Percentiles rank a stretch among this genome's conserved stretches.
phyloP scores from a whole-genome alignment of 257 asterid species.

The Marsdenia floribunda region DNA sequence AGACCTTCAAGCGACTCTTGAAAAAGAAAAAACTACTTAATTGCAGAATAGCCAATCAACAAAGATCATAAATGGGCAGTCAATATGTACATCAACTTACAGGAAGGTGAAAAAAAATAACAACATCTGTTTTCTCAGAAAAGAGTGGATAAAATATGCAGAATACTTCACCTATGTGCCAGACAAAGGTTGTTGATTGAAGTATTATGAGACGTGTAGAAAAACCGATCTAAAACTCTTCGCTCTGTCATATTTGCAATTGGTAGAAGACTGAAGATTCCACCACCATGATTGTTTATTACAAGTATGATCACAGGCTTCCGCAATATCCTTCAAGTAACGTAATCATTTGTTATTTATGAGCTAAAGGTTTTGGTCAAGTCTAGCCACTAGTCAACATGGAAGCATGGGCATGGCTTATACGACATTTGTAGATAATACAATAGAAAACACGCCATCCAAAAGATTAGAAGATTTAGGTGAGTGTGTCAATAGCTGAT shows the following conservation, averaged over 20 bases:
- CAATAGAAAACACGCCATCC: not conserved
- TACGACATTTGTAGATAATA: not conserved
- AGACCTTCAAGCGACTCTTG: not conserved
- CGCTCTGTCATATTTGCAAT: constrained; percentile 54
- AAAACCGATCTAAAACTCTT: constrained; percentile 66
- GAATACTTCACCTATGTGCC: constrained; percentile 68
- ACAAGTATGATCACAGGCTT: constrained; percentile 85
- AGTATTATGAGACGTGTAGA: constrained; percentile 87
- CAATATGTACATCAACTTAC: not conserved
- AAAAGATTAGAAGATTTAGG: not conserved
- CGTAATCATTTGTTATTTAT: not conserved
- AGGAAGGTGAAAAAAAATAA: not conserved
- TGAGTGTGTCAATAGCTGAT: not conserved
- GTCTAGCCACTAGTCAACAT: not conserved
- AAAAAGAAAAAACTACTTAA: not conserved
- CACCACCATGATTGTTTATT: constrained; percentile 93
- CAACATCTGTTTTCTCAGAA: not conserved
- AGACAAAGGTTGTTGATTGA: constrained; percentile 64
- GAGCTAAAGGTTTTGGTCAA: not conserved
- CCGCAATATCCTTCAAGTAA: constrained; percentile 49
- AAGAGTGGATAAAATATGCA: not conserved
- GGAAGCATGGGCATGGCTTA: not conserved
- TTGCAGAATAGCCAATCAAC: not conserved
- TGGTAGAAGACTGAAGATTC: constrained; percentile 94
- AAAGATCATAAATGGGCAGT: not conserved